Base-by-base conservation (phyloP, 2,329 filamentous ascomycete genomes). In the Ceratocystis smalleyi region DNA sequence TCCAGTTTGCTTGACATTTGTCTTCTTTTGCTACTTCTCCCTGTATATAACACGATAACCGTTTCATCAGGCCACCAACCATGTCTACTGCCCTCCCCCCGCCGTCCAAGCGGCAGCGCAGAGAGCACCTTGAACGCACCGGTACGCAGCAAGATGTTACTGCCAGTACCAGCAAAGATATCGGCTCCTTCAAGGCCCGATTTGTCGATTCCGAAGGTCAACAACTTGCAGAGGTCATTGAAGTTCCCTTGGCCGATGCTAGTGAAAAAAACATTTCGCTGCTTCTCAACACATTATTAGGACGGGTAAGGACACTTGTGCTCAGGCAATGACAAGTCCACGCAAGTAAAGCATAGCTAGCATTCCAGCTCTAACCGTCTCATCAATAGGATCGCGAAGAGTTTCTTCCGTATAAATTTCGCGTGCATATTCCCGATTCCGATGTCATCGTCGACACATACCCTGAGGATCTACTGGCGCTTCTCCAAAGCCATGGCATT, bases 241-340 rank as follows among this genome's bases (percentile, higher is more conserved):
- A 86, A 70, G 86, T 96, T 51, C 86, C 90, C 12, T 82, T 96
- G 40, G 87, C 86, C 65, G 88, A 96, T 77, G 88, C 92, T 1
- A 87, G 83, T 6, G 89, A 94, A 67, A 92, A 90, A 77, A 96
- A 96, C 70, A 81, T 97, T 2, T 92, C 94, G 63, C 81, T 91
- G 8, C 79, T 96, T 0, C 75, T 96, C 64, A 97, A 96, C 73
- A 90, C 88, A 2, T 77, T 96, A 51, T 81, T 95, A 72, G 87
- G 85, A 70, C 83, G 86, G 77, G 86, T 87, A 78, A 69, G 78
- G 43, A 65, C 51, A 54, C 43, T 45, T 51, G 22, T 24, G 15
- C 47, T 22, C 10, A 7, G 17, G 27, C 19, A 4, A n/a, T 6
- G 19, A 8, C n/a, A 22, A 40, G n/a, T 30, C 22, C 30, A 17